Base-by-base conservation (phyloP, 2,329 filamentous ascomycete genomes). In the Stachybotrys chlorohalonatus region DNA sequence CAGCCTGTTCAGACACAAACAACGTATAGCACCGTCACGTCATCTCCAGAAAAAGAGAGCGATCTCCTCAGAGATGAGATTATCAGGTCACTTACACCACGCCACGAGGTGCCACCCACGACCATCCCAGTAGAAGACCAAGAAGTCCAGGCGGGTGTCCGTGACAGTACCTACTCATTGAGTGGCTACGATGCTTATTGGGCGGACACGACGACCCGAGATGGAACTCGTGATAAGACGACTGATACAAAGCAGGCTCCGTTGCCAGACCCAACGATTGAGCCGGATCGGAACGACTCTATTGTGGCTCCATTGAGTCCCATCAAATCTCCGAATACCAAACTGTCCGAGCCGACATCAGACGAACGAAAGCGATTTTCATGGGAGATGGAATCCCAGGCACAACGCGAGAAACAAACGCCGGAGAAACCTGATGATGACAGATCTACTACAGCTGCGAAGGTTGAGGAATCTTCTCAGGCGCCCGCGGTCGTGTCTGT, bases 31-130 rank as follows among this genome's bases (percentile, higher is more conserved):
- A 79, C 77, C 0, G 64, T 71, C 9, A 75, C 76, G 9, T 75
- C 76, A 7, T 77, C 78, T 1, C 77, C 82, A 32, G 75, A 85
- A 56, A 82, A 85, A 59, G 87, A 90, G 62, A 90, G 81, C 62
- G 88, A 92, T 59, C 76, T 81, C 54, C 67, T 92, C 50, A 79
- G 84, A 31, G 85, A 89, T 56, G 89, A 92, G 62, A 92, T 92
- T 54, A 83, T 90, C 53, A 83, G 81, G 55, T 87, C 83, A 47
- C 73, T 92, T 2, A 84, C 78, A 54, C 79, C 84, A 0, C 65
- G 46, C 46, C 46, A n/a, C 17, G 46, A 47, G n/a, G n/a, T n/a
- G 46, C 46, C 46, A 8, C 46, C 73, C 11, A 70, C 70, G 13
- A 55, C 56, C 15, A 58, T 49, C 32, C 48, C 62, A 45, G 47